A percentile compares a stretch with the other conserved stretches of the same genome.
phyloP scores from a whole-genome alignment of 768 basidiomycete genomes.

The Boletus reticuloceps region DNA sequence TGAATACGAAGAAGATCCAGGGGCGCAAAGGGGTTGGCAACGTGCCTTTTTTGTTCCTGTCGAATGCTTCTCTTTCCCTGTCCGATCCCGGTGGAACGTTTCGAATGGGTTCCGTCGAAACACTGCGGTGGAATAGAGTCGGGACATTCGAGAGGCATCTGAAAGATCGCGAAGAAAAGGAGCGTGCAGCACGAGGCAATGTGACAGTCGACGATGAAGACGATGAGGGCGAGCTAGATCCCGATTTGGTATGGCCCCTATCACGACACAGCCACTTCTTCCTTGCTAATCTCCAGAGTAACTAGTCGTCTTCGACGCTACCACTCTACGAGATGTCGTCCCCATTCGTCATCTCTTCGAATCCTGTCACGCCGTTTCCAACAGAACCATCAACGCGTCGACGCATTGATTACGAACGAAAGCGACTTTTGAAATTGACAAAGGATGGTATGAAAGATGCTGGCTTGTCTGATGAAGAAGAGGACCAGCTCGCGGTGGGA shows the following conservation, averaged over 20 bases:
- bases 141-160: slow-evolving; percentile 27
- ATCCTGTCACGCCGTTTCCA: slow-evolving; percentile 31
- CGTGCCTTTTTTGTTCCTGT: slow-evolving; percentile 57
- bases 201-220: slow-evolving; percentile 16
- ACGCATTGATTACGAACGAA: slow-evolving; percentile 31
- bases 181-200: slow-evolving; percentile 17
- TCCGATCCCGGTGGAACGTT: slow-evolving; percentile 21
- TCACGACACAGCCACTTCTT: background rate
- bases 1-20: slow-evolving; percentile 52
- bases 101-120: slow-evolving; percentile 22
- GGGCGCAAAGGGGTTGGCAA: slow-evolving; percentile 58
- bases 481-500: slow-evolving; percentile 16
- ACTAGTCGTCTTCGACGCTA: slow-evolving; percentile 28
- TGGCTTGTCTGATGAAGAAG: slow-evolving; percentile 24
- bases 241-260: slow-evolving; percentile 23
- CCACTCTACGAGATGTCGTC: slow-evolving; percentile 26
- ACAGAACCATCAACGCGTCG: slow-evolving; percentile 24
- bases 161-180: slow-evolving; percentile 27
- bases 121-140: slow-evolving; percentile 30
- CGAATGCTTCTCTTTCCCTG: slow-evolving; percentile 39
- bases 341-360: slow-evolving; percentile 24
- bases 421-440: slow-evolving; percentile 27
- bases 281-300: too few relatives aligned
- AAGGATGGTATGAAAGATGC: slow-evolving; percentile 29
- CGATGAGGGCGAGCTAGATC: slow-evolving; percentile 27